Percentiles rank a stretch among this genome's conserved stretches.
phyloP scores from a whole-genome alignment of 176 grass and related monocot species.

The Zea luxurians region DNA sequence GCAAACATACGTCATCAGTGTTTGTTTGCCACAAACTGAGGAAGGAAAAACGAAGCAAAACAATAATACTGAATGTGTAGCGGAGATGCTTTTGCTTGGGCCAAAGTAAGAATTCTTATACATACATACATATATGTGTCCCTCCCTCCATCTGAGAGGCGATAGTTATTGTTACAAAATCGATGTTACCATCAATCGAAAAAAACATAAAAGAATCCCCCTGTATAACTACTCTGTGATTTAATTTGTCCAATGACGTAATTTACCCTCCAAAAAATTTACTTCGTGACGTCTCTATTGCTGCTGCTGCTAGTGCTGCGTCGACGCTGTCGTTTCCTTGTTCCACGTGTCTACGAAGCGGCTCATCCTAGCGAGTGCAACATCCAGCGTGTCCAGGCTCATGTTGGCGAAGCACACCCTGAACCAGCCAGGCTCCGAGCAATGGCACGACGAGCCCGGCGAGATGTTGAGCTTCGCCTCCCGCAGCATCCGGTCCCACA shows the following conservation, averaged over 20 bases:
- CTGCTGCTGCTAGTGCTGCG: neutral
- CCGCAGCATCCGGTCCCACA: constrained; percentile 61
- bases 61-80: neutral
- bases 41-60: neutral
- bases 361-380: constrained; percentile 63
- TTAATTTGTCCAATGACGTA: neutral
- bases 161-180: constrained; percentile 31
- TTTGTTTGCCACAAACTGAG: neutral
- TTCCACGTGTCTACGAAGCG: constrained; percentile 66
- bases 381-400: constrained; percentile 67
- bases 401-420: constrained; percentile 96
- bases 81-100: neutral
- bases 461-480: constrained; percentile 83
- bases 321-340: constrained; percentile 1
- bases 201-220: neutral
- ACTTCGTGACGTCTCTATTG: neutral
- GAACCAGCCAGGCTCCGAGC: constrained; percentile 84
- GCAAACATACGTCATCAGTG: neutral
- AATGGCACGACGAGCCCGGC: constrained; percentile 85
- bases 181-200: neutral
- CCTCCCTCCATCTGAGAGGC: constrained; percentile 4
- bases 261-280: constrained; percentile 4
- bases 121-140: neutral
- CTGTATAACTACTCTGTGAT: neutral
- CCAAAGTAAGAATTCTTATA: neutral